These are phyloP conservation scores for Globisporangium cederbergense DNA, from an alignment of 352 stramenopile genomes.

Conservation along the genomic window DNA sequence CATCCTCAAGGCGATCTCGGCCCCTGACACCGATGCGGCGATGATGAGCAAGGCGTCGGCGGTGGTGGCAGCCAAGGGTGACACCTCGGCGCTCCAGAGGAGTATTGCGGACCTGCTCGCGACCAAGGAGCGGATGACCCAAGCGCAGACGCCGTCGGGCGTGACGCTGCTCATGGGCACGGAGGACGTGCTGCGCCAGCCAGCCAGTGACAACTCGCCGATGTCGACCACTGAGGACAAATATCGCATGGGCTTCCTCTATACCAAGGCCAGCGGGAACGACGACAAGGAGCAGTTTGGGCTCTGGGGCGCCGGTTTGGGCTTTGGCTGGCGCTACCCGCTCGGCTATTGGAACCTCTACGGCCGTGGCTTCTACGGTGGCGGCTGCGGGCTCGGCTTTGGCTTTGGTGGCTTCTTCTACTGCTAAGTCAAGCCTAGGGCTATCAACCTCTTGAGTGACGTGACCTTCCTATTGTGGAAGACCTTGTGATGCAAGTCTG, in stretches of 20 bases:
- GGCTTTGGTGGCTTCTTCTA: constrained; percentile 33
- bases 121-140: constrained; percentile 9
- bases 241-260: constrained; percentile 3
- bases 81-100: constrained; percentile 10
- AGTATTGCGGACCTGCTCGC: constrained; percentile 24
- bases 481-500: not conserved
- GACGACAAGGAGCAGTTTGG: constrained; percentile 10
- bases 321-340: constrained; percentile 18
- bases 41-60: constrained; percentile 36
- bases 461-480: not conserved
- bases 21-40: constrained; percentile 17
- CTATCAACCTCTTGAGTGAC: not conserved
- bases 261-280: not conserved
- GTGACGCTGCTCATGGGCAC: constrained; percentile 18
- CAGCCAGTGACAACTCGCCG: constrained; percentile 24
- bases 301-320: not conserved
- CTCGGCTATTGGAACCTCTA: constrained; percentile 21
- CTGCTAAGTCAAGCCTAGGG: not conserved
- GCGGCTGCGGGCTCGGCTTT: constrained; percentile 13
- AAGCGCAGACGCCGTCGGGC: constrained; percentile 12
- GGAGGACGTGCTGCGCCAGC: constrained; percentile 24
- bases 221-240: constrained; percentile 1
- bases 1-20: constrained; percentile 19
- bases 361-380: constrained; percentile 12
- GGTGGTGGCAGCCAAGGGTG: constrained; percentile 26